Evolutionary conservation across 1,139 yeast species (phyloP).

Genomic region (Sugiyamaella paludigena): DNA sequence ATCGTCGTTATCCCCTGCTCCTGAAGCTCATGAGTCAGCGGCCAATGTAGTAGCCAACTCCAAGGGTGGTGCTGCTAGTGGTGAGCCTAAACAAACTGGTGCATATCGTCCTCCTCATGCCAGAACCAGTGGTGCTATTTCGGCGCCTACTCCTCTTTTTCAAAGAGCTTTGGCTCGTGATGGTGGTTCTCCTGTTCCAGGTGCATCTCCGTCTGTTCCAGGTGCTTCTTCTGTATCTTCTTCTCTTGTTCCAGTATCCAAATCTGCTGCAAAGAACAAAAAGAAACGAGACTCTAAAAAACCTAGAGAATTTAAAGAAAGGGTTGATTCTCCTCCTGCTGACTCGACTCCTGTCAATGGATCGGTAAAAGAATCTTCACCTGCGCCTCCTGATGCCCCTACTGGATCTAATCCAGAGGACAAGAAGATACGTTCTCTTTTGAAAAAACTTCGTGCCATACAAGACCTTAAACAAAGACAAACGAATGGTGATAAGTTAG

Average conservation of each 20-base stretch:
- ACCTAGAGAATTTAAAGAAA: conserved; percentile 39
- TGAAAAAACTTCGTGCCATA: conserved; percentile 92
- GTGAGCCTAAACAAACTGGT: conserved; percentile 58
- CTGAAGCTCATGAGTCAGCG: conserved; percentile 62
- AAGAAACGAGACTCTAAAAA: conserved; percentile 62
- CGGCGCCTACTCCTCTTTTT: conserved; percentile 36
- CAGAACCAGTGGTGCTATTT: conserved; percentile 42
- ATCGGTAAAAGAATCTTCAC: conserved; percentile 20
- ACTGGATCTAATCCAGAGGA: conserved; percentile 56
- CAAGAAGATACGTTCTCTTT: conserved; percentile 82
- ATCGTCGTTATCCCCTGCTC: conserved; percentile 51
- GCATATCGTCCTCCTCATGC: conserved; percentile 98
- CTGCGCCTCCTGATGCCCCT: conserved; percentile 29
- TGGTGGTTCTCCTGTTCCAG: conserved; percentile 38
- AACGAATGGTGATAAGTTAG: conserved; percentile 78
- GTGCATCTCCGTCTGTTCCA: conserved; percentile 39
- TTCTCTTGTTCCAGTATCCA: conserved; percentile 42
- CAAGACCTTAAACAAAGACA: conserved; percentile 85
- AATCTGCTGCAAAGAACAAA: conserved; percentile 70
- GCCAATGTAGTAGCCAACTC: conserved; percentile 30
- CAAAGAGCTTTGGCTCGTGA: conserved; percentile 30
- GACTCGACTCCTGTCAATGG: conserved; percentile 17
- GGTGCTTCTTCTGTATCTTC: conserved; percentile 41
- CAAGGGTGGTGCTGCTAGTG: too few relatives aligned
- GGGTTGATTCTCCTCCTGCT: conserved; percentile 30